phyloP scores from a whole-genome alignment of 2,329 filamentous ascomycete species.

The Paraphaeosphaeria sporulosa region DNA sequence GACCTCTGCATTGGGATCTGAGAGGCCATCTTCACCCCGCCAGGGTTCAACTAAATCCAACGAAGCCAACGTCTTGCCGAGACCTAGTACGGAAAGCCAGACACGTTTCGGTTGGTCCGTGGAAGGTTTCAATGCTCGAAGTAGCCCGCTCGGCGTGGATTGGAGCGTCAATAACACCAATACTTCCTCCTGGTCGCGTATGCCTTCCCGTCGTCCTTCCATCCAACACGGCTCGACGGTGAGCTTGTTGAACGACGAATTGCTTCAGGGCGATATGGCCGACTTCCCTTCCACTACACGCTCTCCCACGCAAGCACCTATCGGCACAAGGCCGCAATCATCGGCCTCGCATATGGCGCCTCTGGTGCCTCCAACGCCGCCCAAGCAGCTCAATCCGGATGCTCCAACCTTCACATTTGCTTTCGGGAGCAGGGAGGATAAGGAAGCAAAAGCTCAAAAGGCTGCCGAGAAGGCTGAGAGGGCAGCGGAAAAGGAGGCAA shows the following conservation, averaged over 20 bases:
- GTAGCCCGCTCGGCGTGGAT: conserved; percentile 53
- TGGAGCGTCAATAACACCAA: conserved; percentile 47
- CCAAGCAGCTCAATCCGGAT: conserved; percentile 76
- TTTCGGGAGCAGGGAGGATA: conserved; percentile 54
- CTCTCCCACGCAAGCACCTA: conserved; percentile 68
- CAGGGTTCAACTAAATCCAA: conserved; percentile 72
- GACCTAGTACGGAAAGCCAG: conserved; percentile 50
- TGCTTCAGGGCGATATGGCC: conserved; percentile 58
- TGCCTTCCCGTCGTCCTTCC: conserved; percentile 81
- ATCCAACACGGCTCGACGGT: conserved; percentile 78
- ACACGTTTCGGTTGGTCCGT: conserved; percentile 49
- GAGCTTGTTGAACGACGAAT: conserved; percentile 63
- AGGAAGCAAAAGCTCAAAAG: conserved; percentile 44
- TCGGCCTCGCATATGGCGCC: conserved; percentile 58
- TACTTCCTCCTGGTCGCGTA: conserved; percentile 71
- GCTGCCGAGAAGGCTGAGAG: conserved; percentile 46
- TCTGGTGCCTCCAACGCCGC: conserved; percentile 57
- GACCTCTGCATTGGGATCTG: conserved; percentile 50
- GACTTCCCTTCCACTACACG: conserved; percentile 58
- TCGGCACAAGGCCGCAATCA: conserved; percentile 77
- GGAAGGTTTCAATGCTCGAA: conserved; percentile 49
- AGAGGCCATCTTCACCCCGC: conserved; percentile 61
- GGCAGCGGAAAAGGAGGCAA: conserved; percentile 43
- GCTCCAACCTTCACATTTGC: conserved; percentile 86
- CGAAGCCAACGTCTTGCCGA: conserved; percentile 43